These are phyloP conservation scores for Ophiostoma fasciatum DNA, from an alignment of 2,329 filamentous ascomycete genomes.

Conservation along the genomic window DNA sequence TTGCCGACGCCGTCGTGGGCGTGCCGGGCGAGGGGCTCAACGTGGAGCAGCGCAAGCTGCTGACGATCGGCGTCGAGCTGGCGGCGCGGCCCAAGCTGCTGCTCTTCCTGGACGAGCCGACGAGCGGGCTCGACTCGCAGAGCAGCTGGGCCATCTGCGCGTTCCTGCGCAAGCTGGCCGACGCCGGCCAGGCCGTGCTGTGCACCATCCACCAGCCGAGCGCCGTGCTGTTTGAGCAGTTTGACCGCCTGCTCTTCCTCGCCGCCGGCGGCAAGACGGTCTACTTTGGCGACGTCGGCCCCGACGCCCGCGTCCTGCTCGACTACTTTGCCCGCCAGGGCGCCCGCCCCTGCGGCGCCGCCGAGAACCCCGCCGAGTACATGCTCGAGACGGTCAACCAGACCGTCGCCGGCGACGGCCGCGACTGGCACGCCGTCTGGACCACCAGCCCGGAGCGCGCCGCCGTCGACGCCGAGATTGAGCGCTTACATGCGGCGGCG, in stretches of 20 bases:
- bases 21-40: slow-evolving; percentile 77
- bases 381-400: slow-evolving; percentile 59
- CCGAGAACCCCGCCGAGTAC: slow-evolving; percentile 72
- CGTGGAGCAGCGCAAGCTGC: slow-evolving; percentile 69
- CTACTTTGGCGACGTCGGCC: slow-evolving; percentile 61
- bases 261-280: slow-evolving; percentile 62
- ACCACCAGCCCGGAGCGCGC: slow-evolving; percentile 40
- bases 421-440: slow-evolving; percentile 51
- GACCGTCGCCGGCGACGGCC: slow-evolving; percentile 39
- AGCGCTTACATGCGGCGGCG: slow-evolving; percentile 35
- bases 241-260: slow-evolving; percentile 67
- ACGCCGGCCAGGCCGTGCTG: slow-evolving; percentile 78
- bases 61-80: slow-evolving; percentile 67
- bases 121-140: slow-evolving; percentile 67
- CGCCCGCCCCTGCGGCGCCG: slow-evolving; percentile 45
- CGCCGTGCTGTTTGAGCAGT: slow-evolving; percentile 85
- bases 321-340: slow-evolving; percentile 66
- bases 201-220: slow-evolving; percentile 98
- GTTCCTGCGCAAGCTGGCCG: slow-evolving; percentile 54
- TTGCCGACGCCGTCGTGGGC: slow-evolving; percentile 54
- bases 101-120: slow-evolving; percentile 73
- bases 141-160: slow-evolving; percentile 63
- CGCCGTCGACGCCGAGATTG: slow-evolving; percentile 40
- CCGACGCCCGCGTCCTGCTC: slow-evolving; percentile 52
- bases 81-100: slow-evolving; percentile 63